A percentile compares a stretch with the other conserved stretches of the same genome.
These are phyloP conservation scores for Nigrograna mackinnonii DNA, from an alignment of 2,329 filamentous ascomycete species.

Conservation along the genomic window DNA sequence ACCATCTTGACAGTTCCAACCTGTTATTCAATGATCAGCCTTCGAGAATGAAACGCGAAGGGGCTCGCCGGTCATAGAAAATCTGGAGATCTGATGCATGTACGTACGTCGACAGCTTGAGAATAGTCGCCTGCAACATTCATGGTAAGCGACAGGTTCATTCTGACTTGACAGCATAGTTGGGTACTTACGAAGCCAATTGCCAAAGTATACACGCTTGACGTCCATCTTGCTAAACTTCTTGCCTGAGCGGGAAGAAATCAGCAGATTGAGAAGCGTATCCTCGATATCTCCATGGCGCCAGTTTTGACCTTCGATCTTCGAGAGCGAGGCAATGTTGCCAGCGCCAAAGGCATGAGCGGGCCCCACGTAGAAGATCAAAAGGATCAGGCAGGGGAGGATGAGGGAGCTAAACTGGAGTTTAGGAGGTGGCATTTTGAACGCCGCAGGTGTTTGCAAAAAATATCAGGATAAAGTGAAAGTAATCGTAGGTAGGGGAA, in stretches of 20 bases:
- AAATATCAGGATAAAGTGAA: no score
- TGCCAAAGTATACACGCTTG: conserved; percentile 91
- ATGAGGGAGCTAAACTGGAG: conserved; percentile 36
- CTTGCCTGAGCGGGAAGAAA: conserved; percentile 68
- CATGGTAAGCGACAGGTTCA: background rate
- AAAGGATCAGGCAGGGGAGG: conserved; percentile 45
- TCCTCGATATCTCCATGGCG: conserved; percentile 80
- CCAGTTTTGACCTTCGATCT: conserved; percentile 81
- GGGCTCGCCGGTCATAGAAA: background rate
- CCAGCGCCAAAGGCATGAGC: conserved; percentile 83
- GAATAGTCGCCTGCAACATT: conserved; percentile 68
- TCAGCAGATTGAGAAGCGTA: conserved; percentile 73
- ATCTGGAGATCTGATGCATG: conserved; percentile 1
- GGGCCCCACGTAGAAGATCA: conserved; percentile 71
- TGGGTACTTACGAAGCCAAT: conserved; percentile 71
- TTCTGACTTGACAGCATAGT: background rate
- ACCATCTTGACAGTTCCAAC: conserved; percentile 88
- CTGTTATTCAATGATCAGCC: conserved; percentile 11
- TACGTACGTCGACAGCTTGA: conserved; percentile 80
- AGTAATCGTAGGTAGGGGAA: background rate
- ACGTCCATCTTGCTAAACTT: conserved; percentile 89
- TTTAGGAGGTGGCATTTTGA: conserved; percentile 25
- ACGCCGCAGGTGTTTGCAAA: conserved; percentile 1
- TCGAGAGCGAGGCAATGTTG: conserved; percentile 81
- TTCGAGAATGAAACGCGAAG: background rate